Evolutionary conservation across 2,329 filamentous ascomycete genomes (phyloP).

Genomic region (Trichocomaceae sp.): DNA sequence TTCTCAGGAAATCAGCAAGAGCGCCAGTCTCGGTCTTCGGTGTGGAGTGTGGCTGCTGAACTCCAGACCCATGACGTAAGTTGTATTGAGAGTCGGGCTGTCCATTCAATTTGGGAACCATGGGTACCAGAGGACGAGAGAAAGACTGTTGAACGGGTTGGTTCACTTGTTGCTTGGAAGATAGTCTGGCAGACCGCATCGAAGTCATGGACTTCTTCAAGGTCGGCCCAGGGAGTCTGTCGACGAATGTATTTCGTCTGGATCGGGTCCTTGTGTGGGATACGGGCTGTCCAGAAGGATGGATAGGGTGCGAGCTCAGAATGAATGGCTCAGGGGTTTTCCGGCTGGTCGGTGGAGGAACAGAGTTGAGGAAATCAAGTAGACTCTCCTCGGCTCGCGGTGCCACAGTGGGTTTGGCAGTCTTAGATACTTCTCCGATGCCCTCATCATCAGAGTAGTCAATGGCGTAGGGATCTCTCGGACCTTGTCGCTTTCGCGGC

Average conservation of each 20-base stretch:
- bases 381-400: conserved; percentile 41
- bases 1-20: conserved; percentile 65
- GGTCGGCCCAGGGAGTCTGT: conserved; percentile 20
- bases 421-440: conserved; percentile 50
- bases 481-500: conserved; percentile 52
- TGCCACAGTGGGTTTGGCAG: conserved; percentile 22
- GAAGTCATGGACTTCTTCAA: conserved; percentile 29
- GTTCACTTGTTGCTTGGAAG: conserved; percentile 13
- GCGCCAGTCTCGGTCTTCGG: conserved; percentile 52
- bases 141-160: conserved; percentile 3
- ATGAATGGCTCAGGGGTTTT: conserved; percentile 27
- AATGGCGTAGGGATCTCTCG: conserved; percentile 89
- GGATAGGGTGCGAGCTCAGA: conserved; percentile 15
- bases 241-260: conserved; percentile 25
- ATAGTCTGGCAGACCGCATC: conserved; percentile 20
- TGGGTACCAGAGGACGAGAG: background rate
- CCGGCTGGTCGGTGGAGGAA: conserved; percentile 30
- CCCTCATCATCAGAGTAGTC: conserved; percentile 65
- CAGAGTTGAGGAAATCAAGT: conserved; percentile 44
- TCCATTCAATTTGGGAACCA: background rate
- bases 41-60: conserved; percentile 11
- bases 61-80: conserved; percentile 24
- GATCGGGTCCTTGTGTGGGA: conserved; percentile 32
- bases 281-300: conserved; percentile 14
- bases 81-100: conserved; percentile 25